Percentiles rank a stretch among this genome's conserved stretches.
Conservation (phyloP, 345 rosid genomes). For the Eucalyptus leucophloia region DNA sequence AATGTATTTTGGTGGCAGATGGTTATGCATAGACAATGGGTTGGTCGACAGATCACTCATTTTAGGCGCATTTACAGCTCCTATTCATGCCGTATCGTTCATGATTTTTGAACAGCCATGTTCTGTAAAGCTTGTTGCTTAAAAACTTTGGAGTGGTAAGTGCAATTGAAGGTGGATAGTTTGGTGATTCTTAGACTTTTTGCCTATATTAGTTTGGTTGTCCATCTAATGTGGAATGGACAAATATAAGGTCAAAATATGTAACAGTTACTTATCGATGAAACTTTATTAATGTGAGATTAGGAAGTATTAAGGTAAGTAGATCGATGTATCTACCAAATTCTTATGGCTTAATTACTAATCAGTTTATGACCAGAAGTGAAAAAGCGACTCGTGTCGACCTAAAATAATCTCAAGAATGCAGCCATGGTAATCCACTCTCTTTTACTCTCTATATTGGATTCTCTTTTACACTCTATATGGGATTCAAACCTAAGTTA, state of each 20-base stretch:
- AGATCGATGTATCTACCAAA: neutral
- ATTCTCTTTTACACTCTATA: too few species aligned
- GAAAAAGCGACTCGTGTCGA: neutral
- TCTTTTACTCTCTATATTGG: too few species aligned
- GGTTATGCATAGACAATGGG: neutral
- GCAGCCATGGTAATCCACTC: neutral
- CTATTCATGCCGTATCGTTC: neutral
- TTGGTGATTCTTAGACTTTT: neutral
- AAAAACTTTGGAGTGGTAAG: neutral
- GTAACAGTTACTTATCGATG: neutral
- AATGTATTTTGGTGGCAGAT: neutral
- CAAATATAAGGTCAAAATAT: neutral
- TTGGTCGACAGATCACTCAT: neutral
- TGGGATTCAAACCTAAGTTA: too few species aligned
- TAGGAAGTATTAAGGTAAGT: neutral
- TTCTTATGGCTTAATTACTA: neutral
- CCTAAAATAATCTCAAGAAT: neutral
- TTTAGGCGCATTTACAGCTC: neutral
- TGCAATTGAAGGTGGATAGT: neutral
- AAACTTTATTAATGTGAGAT: neutral
- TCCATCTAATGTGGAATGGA: neutral
- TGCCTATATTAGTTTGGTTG: neutral
- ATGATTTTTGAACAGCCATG: neutral
- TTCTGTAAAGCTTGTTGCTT: neutral
- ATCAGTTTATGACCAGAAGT: neutral